Evolutionary conservation across 306 rosid species (phyloP).

Genomic region (Lithocarpus polystachyus): DNA sequence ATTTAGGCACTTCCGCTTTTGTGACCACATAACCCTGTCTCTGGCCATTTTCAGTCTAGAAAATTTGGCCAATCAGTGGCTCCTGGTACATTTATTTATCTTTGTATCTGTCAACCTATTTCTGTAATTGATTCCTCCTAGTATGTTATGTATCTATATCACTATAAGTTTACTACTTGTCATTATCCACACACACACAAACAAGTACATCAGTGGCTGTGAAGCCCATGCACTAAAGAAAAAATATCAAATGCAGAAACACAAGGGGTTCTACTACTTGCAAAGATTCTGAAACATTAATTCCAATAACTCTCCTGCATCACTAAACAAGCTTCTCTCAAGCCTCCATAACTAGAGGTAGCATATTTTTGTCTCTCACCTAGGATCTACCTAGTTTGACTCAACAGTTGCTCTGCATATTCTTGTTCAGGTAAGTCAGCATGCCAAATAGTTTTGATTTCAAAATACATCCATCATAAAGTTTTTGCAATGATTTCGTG

Average conservation of each 20-base stretch:
- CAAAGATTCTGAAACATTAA: too few species aligned
- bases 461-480: background rate
- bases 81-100: background rate
- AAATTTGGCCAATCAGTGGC: constrained; percentile 4
- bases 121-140: background rate
- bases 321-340: background rate
- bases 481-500: background rate
- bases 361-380: background rate
- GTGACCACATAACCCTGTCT: background rate
- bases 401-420: background rate
- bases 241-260: too few species aligned
- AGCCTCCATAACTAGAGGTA: background rate
- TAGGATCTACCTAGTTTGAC: background rate
- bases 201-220: background rate
- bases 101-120: background rate
- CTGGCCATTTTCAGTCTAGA: background rate
- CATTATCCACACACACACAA: background rate
- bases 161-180: background rate
- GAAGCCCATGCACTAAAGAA: too few species aligned
- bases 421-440: background rate
- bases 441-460: background rate
- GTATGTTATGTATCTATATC: constrained; percentile 6
- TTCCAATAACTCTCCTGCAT: background rate
- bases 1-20: background rate
- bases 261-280: too few species aligned